Evolutionary conservation across 257 asterid genomes (phyloP), one percentile per base, ranked within the genome.

Genomic region (Euphrasia confusa): DNA sequence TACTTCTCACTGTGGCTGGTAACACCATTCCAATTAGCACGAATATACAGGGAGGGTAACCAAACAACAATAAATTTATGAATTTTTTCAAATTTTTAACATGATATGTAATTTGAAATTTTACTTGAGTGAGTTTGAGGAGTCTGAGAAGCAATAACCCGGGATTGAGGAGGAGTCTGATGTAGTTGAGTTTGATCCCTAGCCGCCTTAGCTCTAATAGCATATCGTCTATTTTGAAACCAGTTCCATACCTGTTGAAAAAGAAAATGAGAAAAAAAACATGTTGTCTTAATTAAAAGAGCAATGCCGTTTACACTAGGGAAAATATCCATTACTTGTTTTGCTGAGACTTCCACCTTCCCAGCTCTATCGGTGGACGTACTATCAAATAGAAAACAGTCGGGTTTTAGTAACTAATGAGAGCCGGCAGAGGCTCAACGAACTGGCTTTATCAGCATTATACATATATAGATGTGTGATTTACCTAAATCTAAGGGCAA

Each of bases 401-500:
- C 71, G 54, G 58, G 13, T 57, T 60, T 65, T 60, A 63, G 47
- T 58, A 60, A 37, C 65, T 56, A 24, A 33, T 13, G 54, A 15
- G 26, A 58, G 28, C 47, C 5, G 42, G 33, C 35, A 68, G 3
- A 56, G 7, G 68, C 12, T 33, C 50, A 37, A 26, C 71, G 15
- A 26, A 35, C 58, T 18, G 47, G 58, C 65, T 35, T 10, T 18
- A 28, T 42, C 68, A 58, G 48, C 13, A 42, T 39, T 39, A 27
- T 12, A 8, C 11, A 37, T 8, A 37, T 8, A 37, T 37, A 8
- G 42, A 37, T 1, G 11, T 8, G 60, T 67, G 18, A 11, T 58
- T 40, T 68, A 88, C 98, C 96, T 88, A 69, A 91, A 91, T 74
- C 86, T 87, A 54, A 80, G 86, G 53, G 98, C 94, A 72, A 91